These are phyloP conservation scores for Suillus placidus DNA, from an alignment of 768 basidiomycete species.

Conservation along the genomic window DNA sequence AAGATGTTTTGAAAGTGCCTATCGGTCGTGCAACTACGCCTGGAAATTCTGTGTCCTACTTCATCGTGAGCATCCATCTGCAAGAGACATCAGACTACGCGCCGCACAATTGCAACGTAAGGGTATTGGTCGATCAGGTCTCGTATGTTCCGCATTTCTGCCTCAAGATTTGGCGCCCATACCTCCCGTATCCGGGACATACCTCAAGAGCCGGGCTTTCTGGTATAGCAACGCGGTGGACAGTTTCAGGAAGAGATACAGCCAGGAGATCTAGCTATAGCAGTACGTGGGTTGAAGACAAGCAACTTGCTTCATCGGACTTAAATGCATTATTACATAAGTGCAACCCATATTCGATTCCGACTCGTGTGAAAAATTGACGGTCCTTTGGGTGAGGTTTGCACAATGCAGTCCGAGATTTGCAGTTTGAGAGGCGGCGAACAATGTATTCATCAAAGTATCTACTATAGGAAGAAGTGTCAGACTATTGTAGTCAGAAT, in stretches of 20 bases:
- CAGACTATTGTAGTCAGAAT: too few species aligned
- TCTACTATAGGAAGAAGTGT: too few species aligned
- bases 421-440: too few species aligned
- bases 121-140: constrained; percentile 88
- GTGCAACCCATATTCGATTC: not conserved
- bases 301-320: constrained; percentile 1
- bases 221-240: not conserved
- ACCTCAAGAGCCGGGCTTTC: not conserved
- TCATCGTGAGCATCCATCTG: constrained; percentile 25
- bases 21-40: constrained; percentile 98
- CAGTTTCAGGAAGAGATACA: not conserved
- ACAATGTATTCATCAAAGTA: too few species aligned
- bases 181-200: constrained; percentile 93
- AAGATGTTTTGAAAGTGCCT: constrained; percentile 93
- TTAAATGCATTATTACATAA: constrained; percentile 27
- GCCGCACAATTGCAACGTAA: constrained; percentile 88
- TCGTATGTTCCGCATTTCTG: constrained; percentile 88
- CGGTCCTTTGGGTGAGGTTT: too few species aligned
- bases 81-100: constrained; percentile 19
- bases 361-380: too few species aligned
- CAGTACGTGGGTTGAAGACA: not conserved
- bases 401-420: too few species aligned
- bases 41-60: constrained; percentile 97
- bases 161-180: constrained; percentile 91
- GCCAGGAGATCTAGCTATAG: not conserved